Base-by-base conservation (phyloP, 805 yeast genomes). In the Kodamaea neixiangensis region DNA sequence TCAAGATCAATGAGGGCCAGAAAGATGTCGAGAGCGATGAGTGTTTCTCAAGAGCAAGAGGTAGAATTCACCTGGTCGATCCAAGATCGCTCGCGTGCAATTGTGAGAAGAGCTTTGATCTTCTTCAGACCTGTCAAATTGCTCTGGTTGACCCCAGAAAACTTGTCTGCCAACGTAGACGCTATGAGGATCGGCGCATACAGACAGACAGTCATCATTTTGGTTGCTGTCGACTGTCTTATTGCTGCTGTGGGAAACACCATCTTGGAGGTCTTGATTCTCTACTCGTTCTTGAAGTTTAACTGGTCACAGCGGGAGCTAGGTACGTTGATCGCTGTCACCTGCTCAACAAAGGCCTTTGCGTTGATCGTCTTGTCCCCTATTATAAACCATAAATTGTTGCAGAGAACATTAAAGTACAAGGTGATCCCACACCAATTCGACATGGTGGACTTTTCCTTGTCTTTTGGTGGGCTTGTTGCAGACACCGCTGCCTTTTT, bases 1-100 rank as follows among this genome's bases (percentile, higher is more conserved):
- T 83, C 91, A 5, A 74, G 93, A 56, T 80, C 87, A 13, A 59
- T 63, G 29, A 72, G 74, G 47, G 79, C 87, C 2, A 72, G 83
- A 58, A 61, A 63, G 37, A 79, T 78, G 60, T 79, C 89, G 0
- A 76, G 86, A 52, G 41, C 41, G 3, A 20, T 19, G 22, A 17
- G 17, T 37, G 21, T 17, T 5, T 37, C 41, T 2, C 41, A 37
- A 13, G 21, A 37, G 13, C n/a, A 4, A 2, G 41, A 37, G 13
- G 41, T 17, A 17, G 17, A n/a, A n/a, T n/a, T n/a, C n/a, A n/a
- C n/a, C n/a, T n/a, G n/a, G n/a, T n/a, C n/a, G n/a, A n/a, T n/a
- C n/a, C n/a, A n/a, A n/a, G n/a, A n/a, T n/a, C n/a, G n/a, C n/a
- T n/a, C n/a, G n/a, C n/a, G n/a, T n/a, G 21, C 19, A 15, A 10